Percentiles rank a stretch among this genome's conserved stretches.
These are phyloP conservation scores for Trichoderma koningii DNA, from an alignment of 2,329 filamentous ascomycete genomes.

Conservation along the genomic window DNA sequence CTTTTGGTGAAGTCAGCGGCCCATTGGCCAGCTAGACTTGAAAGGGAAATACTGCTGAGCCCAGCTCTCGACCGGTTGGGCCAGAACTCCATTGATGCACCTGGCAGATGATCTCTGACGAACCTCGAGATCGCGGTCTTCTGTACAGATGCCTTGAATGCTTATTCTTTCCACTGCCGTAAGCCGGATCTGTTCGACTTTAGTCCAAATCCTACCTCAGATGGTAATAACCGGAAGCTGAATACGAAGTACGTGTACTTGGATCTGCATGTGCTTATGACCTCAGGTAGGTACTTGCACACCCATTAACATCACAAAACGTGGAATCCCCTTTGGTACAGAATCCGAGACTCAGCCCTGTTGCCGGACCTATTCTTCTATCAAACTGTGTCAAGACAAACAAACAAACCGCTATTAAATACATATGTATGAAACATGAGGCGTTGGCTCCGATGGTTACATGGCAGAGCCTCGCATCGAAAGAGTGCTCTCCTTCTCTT, in stretches of 20 bases:
- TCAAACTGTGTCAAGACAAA: neutral
- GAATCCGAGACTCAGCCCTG: conserved; percentile 1
- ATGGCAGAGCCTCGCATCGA: conserved; percentile 9
- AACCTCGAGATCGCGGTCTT: conserved; percentile 7
- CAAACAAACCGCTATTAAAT: conserved; percentile 20
- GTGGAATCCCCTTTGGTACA: neutral
- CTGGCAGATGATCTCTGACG: neutral
- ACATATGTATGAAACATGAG: conserved; percentile 21
- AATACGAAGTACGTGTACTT: no score
- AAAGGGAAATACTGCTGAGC: neutral
- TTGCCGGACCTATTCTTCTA: neutral
- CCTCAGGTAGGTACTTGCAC: neutral
- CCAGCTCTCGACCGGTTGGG: conserved; percentile 2
- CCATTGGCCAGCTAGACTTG: neutral
- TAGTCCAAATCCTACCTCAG: no score
- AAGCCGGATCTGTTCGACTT: no score
- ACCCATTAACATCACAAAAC: neutral
- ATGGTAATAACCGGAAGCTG: no score
- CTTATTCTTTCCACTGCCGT: no score
- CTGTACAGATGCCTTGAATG: neutral
- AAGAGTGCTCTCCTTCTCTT: conserved; percentile 12
- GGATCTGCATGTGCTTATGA: no score
- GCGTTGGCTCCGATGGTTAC: conserved; percentile 16
- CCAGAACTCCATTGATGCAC: neutral
- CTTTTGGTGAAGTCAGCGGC: neutral